These are phyloP conservation scores for Lentinula guzmanii DNA, from an alignment of 768 basidiomycete species.

Conservation along the genomic window DNA sequence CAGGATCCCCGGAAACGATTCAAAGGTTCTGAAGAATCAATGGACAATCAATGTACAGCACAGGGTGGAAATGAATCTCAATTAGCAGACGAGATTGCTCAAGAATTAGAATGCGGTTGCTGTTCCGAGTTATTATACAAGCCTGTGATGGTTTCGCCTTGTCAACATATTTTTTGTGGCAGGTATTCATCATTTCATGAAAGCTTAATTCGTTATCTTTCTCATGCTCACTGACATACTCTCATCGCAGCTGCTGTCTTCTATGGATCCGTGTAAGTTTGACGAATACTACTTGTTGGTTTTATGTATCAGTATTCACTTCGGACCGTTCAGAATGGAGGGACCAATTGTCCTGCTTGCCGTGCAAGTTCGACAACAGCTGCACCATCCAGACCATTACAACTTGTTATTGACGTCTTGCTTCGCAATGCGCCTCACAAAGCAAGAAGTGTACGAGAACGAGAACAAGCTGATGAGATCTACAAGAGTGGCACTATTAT, in stretches of 20 bases:
- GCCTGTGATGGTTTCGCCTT: slow-evolving; percentile 77
- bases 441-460: slow-evolving; percentile 62
- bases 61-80: background rate
- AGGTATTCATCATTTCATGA: slow-evolving; percentile 41
- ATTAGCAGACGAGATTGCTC: slow-evolving; percentile 57
- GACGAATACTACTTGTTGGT: background rate
- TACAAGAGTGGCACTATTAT: slow-evolving; percentile 59
- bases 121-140: slow-evolving; percentile 78
- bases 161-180: slow-evolving; percentile 90
- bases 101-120: slow-evolving; percentile 82
- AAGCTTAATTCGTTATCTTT: slow-evolving; percentile 5
- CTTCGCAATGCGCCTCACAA: slow-evolving; percentile 67
- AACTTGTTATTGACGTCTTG: slow-evolving; percentile 66
- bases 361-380: slow-evolving; percentile 64
- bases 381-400: slow-evolving; percentile 66
- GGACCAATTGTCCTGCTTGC: slow-evolving; percentile 80
- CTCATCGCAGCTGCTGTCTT: slow-evolving; percentile 56
- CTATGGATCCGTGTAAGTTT: slow-evolving; percentile 79
- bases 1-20: slow-evolving; percentile 53
- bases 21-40: slow-evolving; percentile 26
- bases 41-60: slow-evolving; percentile 13
- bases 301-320: background rate
- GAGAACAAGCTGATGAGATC: slow-evolving; percentile 76
- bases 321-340: slow-evolving; percentile 57
- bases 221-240: slow-evolving; percentile 3